Percentiles rank a stretch among this genome's conserved stretches.
These are phyloP conservation scores for Suillus ampliporus DNA, from an alignment of 768 basidiomycete species.

Conservation along the genomic window DNA sequence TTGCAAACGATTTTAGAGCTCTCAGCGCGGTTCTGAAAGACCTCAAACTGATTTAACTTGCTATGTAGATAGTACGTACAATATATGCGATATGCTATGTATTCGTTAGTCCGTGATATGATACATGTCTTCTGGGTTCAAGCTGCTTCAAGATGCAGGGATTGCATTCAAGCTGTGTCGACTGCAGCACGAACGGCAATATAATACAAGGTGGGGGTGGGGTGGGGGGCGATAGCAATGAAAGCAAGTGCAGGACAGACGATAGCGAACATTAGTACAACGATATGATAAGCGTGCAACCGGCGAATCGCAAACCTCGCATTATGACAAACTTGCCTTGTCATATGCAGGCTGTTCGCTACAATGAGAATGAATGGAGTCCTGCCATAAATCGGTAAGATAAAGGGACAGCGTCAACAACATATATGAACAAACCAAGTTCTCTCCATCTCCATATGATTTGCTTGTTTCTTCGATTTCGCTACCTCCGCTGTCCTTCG, in stretches of 20 bases:
- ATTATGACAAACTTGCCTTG: slow-evolving; percentile 1
- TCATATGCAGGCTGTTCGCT: not conserved
- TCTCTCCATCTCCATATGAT: slow-evolving; percentile 17
- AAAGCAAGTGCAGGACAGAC: not conserved
- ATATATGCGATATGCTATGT: not conserved
- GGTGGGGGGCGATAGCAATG: not conserved
- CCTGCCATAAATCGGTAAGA: not conserved
- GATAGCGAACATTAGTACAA: not conserved
- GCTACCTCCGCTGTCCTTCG: slow-evolving; percentile 10
- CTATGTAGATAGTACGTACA: not conserved
- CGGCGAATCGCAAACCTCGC: not conserved
- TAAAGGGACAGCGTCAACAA: not conserved
- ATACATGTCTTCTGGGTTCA: not conserved
- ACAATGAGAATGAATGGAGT: not conserved
- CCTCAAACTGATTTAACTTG: not conserved
- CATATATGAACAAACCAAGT: not conserved
- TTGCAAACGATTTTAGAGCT: no score
- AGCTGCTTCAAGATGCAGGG: not conserved
- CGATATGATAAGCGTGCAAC: not conserved
- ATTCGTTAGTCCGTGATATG: not conserved
- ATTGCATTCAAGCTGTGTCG: no score
- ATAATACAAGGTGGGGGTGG: slow-evolving; percentile 2
- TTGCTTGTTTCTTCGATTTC: slow-evolving; percentile 25
- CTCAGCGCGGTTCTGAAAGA: not conserved
- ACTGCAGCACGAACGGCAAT: not conserved